Percentiles rank a stretch among this genome's conserved stretches.
Conservation (phyloP, 768 basidiomycete species). For the Pulveroboletus sp. region DNA sequence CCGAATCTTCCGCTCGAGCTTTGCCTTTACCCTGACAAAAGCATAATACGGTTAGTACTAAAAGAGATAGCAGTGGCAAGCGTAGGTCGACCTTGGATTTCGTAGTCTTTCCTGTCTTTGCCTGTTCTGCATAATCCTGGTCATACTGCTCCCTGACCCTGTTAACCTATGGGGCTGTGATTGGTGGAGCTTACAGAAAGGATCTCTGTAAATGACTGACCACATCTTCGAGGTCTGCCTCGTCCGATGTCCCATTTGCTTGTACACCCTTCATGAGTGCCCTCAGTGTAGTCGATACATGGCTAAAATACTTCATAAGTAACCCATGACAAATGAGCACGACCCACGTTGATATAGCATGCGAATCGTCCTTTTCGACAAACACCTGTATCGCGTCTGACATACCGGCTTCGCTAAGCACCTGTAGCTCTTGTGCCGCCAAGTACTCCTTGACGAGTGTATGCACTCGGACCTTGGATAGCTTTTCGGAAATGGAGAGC, state of each 20-base stretch:
- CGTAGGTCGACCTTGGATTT: slow-evolving; percentile 42
- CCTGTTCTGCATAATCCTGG: slow-evolving; percentile 51
- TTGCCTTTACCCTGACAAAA: slow-evolving; percentile 47
- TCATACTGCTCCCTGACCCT: slow-evolving; percentile 71
- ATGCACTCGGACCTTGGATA: slow-evolving; percentile 78
- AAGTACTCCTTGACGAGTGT: slow-evolving; percentile 91
- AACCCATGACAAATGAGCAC: neutral
- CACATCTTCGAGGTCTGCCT: slow-evolving; percentile 69
- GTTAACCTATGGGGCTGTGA: slow-evolving; percentile 41
- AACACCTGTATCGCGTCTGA: slow-evolving; percentile 91
- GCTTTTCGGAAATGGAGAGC: slow-evolving; percentile 61
- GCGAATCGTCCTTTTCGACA: slow-evolving; percentile 95
- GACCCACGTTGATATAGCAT: slow-evolving; percentile 83
- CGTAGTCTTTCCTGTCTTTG: slow-evolving; percentile 32
- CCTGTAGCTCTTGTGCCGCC: slow-evolving; percentile 86
- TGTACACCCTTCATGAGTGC: slow-evolving; percentile 63
- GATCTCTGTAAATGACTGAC: slow-evolving; percentile 35
- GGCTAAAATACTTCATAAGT: slow-evolving; percentile 38
- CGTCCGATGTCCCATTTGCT: slow-evolving; percentile 60
- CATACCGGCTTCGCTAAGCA: slow-evolving; percentile 87
- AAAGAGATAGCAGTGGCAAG: neutral
- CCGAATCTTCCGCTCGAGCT: slow-evolving; percentile 48
- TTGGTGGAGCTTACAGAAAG: neutral
- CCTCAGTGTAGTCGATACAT: slow-evolving; percentile 58
- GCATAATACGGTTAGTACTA: neutral